Evolutionary conservation across 2,329 filamentous ascomycete genomes (phyloP), one percentile per base, ranked within the genome.

Genomic region (Alternaria tenuissima): DNA sequence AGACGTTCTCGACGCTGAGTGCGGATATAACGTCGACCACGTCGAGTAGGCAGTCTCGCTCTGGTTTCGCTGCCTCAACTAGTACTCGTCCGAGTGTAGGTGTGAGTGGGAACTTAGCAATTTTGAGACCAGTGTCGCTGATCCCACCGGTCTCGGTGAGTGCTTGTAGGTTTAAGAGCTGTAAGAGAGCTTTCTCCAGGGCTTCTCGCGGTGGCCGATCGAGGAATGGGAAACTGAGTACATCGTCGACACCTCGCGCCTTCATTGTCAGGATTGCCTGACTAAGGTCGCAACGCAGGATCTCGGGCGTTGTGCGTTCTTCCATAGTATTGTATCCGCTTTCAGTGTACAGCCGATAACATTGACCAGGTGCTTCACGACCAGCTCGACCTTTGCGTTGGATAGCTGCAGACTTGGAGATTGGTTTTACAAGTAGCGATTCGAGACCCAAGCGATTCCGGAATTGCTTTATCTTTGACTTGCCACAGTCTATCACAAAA

Each of bases 391-490:
- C 95, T 53, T 92, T 89, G 58, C 95, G 86, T 77, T 99, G 95
- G 48, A 96, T 91, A 0, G 95, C 94, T 1, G 95, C 96, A 0
- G 94, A 97, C 72, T 93, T 92, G 0, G 94, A 97, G 32, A 99
- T 95, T 0, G 93, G 89, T 65, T 96, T 96, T 3, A 92, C 89
- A 0, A 98, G 85, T 1, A 99, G 85, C 0, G 94, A 97, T 69
- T 98, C 94, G 73, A 99, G 89, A 5, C 93, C 94, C 0, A 98
- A 85, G 0, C 89, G 86, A 16, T 91, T 87, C 14, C 94, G 90
- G 76, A 93, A 99, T 66, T 96, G 91, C 79, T 97, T 97, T 65
- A 96, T 87, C 76, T 99, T 99, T 8, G 91, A 92, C 72, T 97
- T 97, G 46, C 95, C 95, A 56, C 91, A 91, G 74, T 99, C 95